These are phyloP conservation scores for Trichoderma semiorbis DNA, from an alignment of 2,329 filamentous ascomycete genomes.

Conservation along the genomic window DNA sequence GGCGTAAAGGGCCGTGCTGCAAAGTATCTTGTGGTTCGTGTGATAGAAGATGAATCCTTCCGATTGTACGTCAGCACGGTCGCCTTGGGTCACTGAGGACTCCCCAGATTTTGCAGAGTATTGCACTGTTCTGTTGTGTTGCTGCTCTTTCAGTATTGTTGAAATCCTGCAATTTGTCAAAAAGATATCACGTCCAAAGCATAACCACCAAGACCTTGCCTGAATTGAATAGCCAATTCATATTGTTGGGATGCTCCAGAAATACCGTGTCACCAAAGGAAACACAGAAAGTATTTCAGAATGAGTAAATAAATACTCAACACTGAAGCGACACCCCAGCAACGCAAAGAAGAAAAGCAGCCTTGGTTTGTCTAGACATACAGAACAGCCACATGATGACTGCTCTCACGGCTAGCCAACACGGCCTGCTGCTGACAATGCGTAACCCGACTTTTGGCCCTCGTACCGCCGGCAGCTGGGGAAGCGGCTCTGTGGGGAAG, in stretches of 20 bases:
- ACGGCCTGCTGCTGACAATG: slow-evolving; percentile 21
- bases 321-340: neutral
- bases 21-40: neutral
- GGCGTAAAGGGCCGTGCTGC: neutral
- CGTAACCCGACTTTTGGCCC: slow-evolving; percentile 13
- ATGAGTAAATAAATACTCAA: neutral
- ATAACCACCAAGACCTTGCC: neutral
- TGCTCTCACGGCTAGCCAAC: slow-evolving; percentile 1
- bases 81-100: neutral
- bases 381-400: neutral
- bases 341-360: neutral
- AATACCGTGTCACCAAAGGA: neutral
- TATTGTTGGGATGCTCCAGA: neutral
- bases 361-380: neutral
- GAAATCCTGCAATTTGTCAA: neutral
- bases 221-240: neutral
- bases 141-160: neutral
- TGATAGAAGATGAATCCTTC: neutral
- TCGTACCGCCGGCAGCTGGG: neutral
- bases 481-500: neutral
- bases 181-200: neutral
- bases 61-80: neutral
- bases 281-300: neutral
- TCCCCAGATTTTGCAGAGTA: neutral
- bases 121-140: neutral